Evolutionary conservation across 2,329 filamentous ascomycete genomes (phyloP), one percentile per base, ranked within the genome.

Genomic region (Colletotrichum zoysiae): DNA sequence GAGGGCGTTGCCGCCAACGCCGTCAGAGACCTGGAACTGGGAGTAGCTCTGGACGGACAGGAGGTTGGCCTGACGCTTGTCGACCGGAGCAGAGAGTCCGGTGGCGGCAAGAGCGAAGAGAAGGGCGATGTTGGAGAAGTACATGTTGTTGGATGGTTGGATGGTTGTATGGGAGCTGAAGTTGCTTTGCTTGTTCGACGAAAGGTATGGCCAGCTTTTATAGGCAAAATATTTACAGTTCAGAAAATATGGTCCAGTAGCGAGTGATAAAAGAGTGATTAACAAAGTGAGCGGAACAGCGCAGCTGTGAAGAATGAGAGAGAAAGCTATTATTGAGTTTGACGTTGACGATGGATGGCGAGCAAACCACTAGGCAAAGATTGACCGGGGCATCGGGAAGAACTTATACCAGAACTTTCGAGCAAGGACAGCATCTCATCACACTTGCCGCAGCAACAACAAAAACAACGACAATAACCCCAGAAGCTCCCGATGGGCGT

Each of bases 1-100:
- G 26, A 88, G 81, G 16, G 86, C 87, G 57, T 88, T 84, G 64
- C 88, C 87, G 30, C 83, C 86, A 12, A 83, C 79, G 3, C 87
- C 87, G 56, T 83, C 83, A 0, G 86, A 86, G 61, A 89, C 81
- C 74, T 85, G 84, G 78, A 89, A 73, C 35, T 73, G 26, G 11
- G 70, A 66, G 57, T 73, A 73, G 70, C 66, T 67, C 55, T 72
- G 70, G 38, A 67, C 67, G 12, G 70, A 50, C 7, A 71, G 57
- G 12, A 71, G 51, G 44, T 71, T 71, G 62, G 70, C 62, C 67
- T 66, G 61, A 12, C 78, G 79, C 73, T 77, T 78, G 23, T 74
- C 73, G 57, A 77, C 71, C 46, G 46, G 46, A 46, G 75, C 74
- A 14, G 82, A 80, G 35, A 82, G 67, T 51, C 77, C 79, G 61